These are phyloP conservation scores for Neofusicoccum kwambonambiense DNA, from an alignment of 2,329 filamentous ascomycete species.

Conservation along the genomic window DNA sequence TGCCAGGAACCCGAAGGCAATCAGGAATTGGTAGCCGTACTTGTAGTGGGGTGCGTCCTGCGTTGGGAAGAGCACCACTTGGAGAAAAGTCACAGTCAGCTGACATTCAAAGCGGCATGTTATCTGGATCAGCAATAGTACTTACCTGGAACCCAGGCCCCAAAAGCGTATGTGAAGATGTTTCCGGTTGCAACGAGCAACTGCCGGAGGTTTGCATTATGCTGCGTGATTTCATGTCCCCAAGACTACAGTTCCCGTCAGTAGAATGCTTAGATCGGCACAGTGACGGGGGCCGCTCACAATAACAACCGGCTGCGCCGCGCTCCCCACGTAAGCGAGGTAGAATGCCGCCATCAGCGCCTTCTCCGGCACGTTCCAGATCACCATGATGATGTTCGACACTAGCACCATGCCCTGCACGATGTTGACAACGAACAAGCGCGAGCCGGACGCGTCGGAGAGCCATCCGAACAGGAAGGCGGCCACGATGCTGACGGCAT, in stretches of 20 bases:
- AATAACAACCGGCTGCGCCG: slow-evolving; percentile 2
- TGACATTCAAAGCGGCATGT: too few relatives aligned
- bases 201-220: slow-evolving; percentile 5
- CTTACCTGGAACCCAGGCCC: slow-evolving; percentile 4
- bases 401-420: slow-evolving; percentile 6
- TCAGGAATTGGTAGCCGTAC: not conserved
- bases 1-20: not conserved
- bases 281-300: not conserved
- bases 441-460: not conserved
- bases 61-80: slow-evolving; percentile 7
- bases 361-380: slow-evolving; percentile 3
- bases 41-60: slow-evolving; percentile 10
- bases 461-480: slow-evolving; percentile 3
- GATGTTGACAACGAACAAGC: not conserved
- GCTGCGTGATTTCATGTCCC: slow-evolving; percentile 7
- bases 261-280: not conserved
- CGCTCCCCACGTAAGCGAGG: not conserved
- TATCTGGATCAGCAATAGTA: not conserved
- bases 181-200: slow-evolving; percentile 4
- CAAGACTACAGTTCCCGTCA: not conserved
- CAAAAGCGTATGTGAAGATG: slow-evolving; percentile 9
- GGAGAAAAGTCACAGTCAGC: too few relatives aligned
- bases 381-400: slow-evolving; percentile 10
- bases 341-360: slow-evolving; percentile 6
- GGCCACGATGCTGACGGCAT: slow-evolving; percentile 11